A percentile compares a stretch with the other conserved stretches of the same genome.
phyloP scores from a whole-genome alignment of 2,329 filamentous ascomycete genomes.

The Phialophora expanda region DNA sequence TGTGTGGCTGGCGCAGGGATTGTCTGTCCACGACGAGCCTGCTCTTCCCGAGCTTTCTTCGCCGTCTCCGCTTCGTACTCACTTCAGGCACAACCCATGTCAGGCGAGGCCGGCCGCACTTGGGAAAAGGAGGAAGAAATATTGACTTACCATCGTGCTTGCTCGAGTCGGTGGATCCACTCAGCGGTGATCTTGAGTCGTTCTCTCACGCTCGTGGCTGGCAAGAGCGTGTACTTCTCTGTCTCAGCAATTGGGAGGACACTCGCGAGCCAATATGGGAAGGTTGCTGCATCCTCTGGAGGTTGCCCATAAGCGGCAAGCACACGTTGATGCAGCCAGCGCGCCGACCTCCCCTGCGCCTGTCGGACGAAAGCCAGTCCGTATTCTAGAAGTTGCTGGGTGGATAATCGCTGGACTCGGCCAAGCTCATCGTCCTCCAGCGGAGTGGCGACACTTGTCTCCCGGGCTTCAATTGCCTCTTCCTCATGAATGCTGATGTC shows the following conservation, averaged over 20 bases:
- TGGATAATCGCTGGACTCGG: conserved; percentile 66
- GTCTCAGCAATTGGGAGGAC: conserved; percentile 76
- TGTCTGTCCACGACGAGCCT: neutral
- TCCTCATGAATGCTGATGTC: conserved; percentile 84
- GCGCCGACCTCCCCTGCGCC: conserved; percentile 71
- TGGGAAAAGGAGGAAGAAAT: conserved; percentile 28
- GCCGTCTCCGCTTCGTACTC: conserved; percentile 28
- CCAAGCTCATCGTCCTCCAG: conserved; percentile 42
- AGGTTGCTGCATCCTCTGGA: conserved; percentile 74
- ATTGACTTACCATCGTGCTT: conserved; percentile 67
- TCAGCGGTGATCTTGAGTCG: conserved; percentile 79
- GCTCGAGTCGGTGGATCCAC: conserved; percentile 78
- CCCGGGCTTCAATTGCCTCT: conserved; percentile 73
- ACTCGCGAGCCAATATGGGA: conserved; percentile 90
- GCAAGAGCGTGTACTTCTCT: conserved; percentile 78
- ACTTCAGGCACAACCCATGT: conserved; percentile 34
- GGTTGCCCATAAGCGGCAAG: conserved; percentile 76
- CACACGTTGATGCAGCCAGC: conserved; percentile 76
- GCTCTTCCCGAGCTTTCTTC: conserved; percentile 20
- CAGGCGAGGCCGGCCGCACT: conserved; percentile 31
- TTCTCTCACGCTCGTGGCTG: conserved; percentile 75
- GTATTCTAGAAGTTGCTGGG: conserved; percentile 69
- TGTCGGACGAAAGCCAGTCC: conserved; percentile 70
- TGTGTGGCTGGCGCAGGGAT: conserved; percentile 1
- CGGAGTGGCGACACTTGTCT: conserved; percentile 56